phyloP scores from a whole-genome alignment of 75 land plant genomes.

The Cryptomeria japonica region DNA sequence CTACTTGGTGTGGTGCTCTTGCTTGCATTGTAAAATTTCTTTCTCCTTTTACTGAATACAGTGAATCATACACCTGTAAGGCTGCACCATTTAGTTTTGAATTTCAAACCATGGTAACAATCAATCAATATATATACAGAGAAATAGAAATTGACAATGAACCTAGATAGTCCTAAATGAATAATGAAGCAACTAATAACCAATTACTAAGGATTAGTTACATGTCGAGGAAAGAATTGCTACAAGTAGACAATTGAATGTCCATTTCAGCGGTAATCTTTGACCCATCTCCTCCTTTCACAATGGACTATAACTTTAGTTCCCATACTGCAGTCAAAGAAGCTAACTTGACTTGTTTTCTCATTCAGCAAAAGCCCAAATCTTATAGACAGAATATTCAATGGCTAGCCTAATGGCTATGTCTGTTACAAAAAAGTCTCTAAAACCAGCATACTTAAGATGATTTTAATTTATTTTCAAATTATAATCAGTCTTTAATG shows the following conservation, averaged over 20 bases:
- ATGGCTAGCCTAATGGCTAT: not conserved
- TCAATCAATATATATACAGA: not conserved
- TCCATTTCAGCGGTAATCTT: not conserved
- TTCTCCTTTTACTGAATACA: not conserved
- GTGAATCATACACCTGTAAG: not conserved
- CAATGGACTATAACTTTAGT: not conserved
- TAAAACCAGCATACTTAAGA: not conserved
- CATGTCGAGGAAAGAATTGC: not conserved
- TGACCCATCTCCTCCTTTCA: not conserved
- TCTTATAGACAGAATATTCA: not conserved
- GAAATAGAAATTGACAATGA: not conserved
- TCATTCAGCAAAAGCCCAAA: not conserved
- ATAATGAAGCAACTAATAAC: too few relatives aligned
- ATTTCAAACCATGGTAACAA: not conserved
- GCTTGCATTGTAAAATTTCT: constrained; percentile 1
- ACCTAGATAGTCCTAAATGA: not conserved
- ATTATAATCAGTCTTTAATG: not conserved
- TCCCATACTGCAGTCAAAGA: not conserved
- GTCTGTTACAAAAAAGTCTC: not conserved
- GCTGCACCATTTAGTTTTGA: not conserved
- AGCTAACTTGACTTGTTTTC: not conserved
- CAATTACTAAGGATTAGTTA: not conserved
- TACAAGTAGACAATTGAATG: not conserved
- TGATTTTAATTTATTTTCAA: not conserved
- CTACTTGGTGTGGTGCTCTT: not conserved